Base-by-base conservation (phyloP, 441 rosid genomes). In the Geranium incanum region DNA sequence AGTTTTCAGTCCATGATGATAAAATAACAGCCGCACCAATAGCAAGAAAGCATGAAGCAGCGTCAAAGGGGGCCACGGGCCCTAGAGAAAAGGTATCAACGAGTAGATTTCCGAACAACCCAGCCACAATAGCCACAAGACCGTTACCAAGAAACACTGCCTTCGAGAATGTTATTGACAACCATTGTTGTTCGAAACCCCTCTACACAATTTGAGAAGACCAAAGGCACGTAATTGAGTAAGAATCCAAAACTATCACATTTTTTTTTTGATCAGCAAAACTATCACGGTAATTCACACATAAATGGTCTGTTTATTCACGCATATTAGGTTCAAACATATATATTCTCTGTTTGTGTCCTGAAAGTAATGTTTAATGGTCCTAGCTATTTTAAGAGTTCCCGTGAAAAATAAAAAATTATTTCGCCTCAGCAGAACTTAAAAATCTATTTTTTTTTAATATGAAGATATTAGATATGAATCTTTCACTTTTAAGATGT, bases 131-230 rank as follows among this genome's bases (percentile, higher is more conserved):
- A 71, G 99, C 99, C 62, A 94, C 94, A 77, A 94, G 85, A 69
- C 99, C 99, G 81, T 94, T 94, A 62, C 99, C 99, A 68, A 95
- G 89, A 81, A 95, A 95, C 68, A 92, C 86, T 57, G 99, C 99
- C 85, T 95, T 92, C 16, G 97, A 95, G 86, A 95, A 95, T 39
- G 99, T 92, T n/a, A 92, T 52, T 37, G 99, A 92, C 36, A 95
- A 69, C 97, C 99, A 95, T 48, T 92, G 97, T 77, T 86, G 95
- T 72, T 95, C 99, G 57, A 95, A 95, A 66, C 89, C 91, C 80
- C 99, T 84, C 98, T 95, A 87, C 78, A 67, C 52, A 75, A 75
- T 75, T 82, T 70, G 13, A 48, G 73, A n/a, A 36, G 70, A 2
- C 16, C 15, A 15, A 55, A 55, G 62, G 62, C 62, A 55, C 23